Evolutionary conservation across 2,329 filamentous ascomycete genomes (phyloP), one percentile per base, ranked within the genome.

Genomic region (Dactylellina drechsleri): DNA sequence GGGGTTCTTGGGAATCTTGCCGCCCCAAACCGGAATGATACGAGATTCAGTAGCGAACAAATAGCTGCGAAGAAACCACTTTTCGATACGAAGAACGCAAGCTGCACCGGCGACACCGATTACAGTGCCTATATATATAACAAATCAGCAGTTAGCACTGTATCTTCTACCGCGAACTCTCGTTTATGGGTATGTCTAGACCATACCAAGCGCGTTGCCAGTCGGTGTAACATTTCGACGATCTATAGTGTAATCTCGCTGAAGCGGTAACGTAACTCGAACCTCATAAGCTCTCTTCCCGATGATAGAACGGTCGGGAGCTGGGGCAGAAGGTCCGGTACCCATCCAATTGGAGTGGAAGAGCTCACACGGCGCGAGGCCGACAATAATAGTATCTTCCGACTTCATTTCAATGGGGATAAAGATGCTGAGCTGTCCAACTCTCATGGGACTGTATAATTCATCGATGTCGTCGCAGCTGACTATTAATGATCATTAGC

Each of bases 381-480:
- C 71, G 6, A 68, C 71, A 10, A 47, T 75, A 31, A 66, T 61
- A 16, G 26, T 50, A 1, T 64, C 59, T 8, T 49, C 64, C 8
- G 28, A 47, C 8, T 41, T 59, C 71, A 75, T 75, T 4, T 45
- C 18, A 23, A 75, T 50, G 1, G 71, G 71, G 16, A 75, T 41
- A 26, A 75, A 75, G 8, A 68, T 56, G 36, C 61, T 67, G 18
- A 75, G 43, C 23, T 59, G 71, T 0, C 71, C 71, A 20, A 75
- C 47, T n/a, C 71, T 64, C 57, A 75, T 54, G 5, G 58, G 71
- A 8, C 3, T 36, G n/a, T 28, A 20, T 8, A 10, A 23, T 10
- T 75, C 50, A 6, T 68, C 47, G n/a, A 75, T 68, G 2, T 49
- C 40, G 23, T 75, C 71, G 15, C 64, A 75, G 28, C 71, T 75